Percentiles rank a stretch among this genome's conserved stretches.
Conservation (phyloP, 2,329 filamentous ascomycete species). For the Ophiostoma tasmaniense region DNA sequence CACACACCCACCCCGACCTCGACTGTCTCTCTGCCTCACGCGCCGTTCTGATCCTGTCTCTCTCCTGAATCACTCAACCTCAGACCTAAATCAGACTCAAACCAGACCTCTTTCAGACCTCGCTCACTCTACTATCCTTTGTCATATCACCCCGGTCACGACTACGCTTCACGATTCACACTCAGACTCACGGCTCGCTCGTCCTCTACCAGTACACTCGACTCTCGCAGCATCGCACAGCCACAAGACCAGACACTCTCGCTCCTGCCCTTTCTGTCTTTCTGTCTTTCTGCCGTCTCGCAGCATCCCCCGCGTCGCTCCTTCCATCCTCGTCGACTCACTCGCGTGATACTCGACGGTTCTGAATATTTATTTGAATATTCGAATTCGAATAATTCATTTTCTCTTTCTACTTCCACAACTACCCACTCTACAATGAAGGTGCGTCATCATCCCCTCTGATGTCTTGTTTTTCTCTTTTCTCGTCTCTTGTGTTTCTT, state of each 20-base stretch:
- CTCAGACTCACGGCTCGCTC: not conserved
- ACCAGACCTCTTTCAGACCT: not conserved
- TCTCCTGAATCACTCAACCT: not conserved
- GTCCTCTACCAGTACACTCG: not conserved
- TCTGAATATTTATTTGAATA: not conserved
- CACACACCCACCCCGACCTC: not conserved
- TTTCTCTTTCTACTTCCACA: not conserved
- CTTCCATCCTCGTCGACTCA: not conserved
- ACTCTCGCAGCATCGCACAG: not conserved
- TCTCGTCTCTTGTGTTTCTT: not conserved
- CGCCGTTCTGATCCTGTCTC: not conserved
- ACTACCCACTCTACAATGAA: slow-evolving; percentile 18
- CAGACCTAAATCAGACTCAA: not conserved
- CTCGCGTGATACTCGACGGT: not conserved
- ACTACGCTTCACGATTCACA: not conserved
- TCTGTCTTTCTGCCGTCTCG: not conserved
- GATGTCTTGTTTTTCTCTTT: not conserved
- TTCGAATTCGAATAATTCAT: not conserved
- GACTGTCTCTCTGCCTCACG: not conserved
- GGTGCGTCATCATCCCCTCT: slow-evolving; percentile 18
- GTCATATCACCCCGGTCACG: not conserved
- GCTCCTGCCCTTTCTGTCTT: not conserved
- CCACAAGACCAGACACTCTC: not conserved
- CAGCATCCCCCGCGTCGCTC: not conserved
- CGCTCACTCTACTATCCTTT: not conserved